These are phyloP conservation scores for Eucalyptus tenuipes DNA, from an alignment of 345 rosid species.

Conservation along the genomic window DNA sequence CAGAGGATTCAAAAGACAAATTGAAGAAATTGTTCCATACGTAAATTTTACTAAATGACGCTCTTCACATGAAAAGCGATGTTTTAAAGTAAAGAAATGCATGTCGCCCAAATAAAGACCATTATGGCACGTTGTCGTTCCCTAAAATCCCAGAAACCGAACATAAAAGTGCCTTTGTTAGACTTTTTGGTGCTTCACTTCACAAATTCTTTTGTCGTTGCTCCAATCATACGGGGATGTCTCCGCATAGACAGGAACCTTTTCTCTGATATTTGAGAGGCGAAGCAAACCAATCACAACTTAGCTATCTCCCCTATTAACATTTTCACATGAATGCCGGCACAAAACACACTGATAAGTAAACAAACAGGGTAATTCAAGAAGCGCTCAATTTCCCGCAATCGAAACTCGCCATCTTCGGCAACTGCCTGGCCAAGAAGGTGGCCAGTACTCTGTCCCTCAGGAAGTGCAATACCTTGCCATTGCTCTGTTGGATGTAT, in stretches of 20 bases:
- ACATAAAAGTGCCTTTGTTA: neutral
- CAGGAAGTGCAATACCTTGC: conserved; percentile 4
- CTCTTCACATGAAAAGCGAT: neutral
- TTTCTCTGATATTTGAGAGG: conserved; percentile 17
- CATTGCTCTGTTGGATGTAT: conserved; percentile 27
- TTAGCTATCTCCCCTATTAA: neutral
- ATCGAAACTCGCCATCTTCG: neutral
- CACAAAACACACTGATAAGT: neutral
- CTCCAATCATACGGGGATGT: neutral
- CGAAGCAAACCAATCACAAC: neutral
- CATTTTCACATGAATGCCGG: neutral
- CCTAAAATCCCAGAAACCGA: neutral
- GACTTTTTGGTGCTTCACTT: neutral
- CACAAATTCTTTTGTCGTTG: neutral
- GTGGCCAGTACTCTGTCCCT: neutral
- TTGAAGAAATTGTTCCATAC: neutral
- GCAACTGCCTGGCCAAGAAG: neutral
- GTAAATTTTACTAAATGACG: neutral
- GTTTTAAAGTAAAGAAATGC: neutral
- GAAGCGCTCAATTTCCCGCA: neutral
- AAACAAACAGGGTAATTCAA: neutral
- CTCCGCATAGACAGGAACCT: neutral
- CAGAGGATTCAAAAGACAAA: neutral
- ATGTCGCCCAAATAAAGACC: neutral
- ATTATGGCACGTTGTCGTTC: neutral